Evolutionary conservation across 805 yeast genomes (phyloP).

Genomic region (Sugiyamaella valdiviana): DNA sequence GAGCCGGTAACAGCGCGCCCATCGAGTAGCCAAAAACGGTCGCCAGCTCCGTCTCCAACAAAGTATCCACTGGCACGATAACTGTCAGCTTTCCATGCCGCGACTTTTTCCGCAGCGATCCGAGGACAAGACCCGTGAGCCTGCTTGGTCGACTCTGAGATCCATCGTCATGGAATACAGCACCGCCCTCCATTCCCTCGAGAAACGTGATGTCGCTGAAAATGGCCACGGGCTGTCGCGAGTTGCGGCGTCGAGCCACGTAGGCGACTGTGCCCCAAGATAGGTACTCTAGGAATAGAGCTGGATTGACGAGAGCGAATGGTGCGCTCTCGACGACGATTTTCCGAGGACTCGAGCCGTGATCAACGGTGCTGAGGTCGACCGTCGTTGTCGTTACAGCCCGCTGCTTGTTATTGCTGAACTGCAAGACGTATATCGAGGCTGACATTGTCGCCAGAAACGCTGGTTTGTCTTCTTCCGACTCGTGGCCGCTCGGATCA

Average conservation of each 20-base stretch:
- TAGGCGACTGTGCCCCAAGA: constrained; percentile 27
- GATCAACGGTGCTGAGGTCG: neutral
- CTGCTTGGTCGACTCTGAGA: neutral
- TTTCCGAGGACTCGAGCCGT: neutral
- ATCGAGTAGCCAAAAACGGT: neutral
- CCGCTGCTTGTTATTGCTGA: neutral
- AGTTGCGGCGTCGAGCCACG: constrained; percentile 1
- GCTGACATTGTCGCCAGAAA: neutral
- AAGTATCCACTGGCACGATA: constrained; percentile 28
- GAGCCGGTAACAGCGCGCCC: neutral
- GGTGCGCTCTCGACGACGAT: constrained; percentile 27
- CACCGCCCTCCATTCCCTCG: constrained; percentile 35
- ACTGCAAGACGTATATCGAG: neutral
- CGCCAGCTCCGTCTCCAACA: neutral
- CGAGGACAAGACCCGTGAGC: constrained; percentile 28
- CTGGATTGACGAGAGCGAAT: constrained; percentile 31
- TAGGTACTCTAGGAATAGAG: constrained; percentile 29
- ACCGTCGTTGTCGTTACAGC: neutral
- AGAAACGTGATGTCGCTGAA: constrained; percentile 29
- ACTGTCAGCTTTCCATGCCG: constrained; percentile 31
- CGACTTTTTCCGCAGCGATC: constrained; percentile 22
- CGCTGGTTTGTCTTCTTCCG: neutral
- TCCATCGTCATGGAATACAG: constrained; percentile 11
- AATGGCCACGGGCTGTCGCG: constrained; percentile 12
- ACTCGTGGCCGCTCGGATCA: neutral